Evolutionary conservation across 1,284 basidiomycete species (phyloP).

Genomic region (Coniferiporia weirii): DNA sequence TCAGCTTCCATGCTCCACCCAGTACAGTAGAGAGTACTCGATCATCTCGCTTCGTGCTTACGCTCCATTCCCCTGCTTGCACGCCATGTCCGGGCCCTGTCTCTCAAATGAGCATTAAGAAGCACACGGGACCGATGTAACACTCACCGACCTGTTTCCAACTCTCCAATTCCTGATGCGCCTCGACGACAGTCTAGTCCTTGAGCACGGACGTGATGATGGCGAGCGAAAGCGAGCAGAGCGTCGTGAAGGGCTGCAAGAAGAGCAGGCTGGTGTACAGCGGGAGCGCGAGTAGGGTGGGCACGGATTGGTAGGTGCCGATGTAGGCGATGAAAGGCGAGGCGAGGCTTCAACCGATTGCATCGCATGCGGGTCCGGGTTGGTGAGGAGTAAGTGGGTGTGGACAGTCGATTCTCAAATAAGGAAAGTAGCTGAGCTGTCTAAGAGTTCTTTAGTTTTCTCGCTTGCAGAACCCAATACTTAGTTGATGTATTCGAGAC

Average conservation of each 20-base stretch:
- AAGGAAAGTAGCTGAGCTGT: no score
- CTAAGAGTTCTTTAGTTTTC: no score
- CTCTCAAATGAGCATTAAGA: no score
- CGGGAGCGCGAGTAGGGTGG: constrained; percentile 89
- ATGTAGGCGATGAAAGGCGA: constrained; percentile 87
- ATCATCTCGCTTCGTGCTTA: no score
- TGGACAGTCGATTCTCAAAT: no score
- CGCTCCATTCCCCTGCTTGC: no score
- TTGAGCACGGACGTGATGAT: constrained; percentile 89
- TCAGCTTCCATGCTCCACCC: constrained; percentile 48
- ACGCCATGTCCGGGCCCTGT: no score
- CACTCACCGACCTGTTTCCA: no score
- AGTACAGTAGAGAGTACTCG: no score
- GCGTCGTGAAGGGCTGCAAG: constrained; percentile 82
- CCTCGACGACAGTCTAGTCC: constrained; percentile 90
- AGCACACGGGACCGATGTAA: no score
- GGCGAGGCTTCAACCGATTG: constrained; percentile 87
- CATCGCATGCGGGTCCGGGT: constrained; percentile 81
- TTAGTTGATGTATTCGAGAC: constrained; percentile 93
- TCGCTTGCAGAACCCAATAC: constrained; percentile 81
- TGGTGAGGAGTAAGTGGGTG: constrained; percentile 35
- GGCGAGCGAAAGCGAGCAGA: constrained; percentile 86
- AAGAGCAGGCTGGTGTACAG: constrained; percentile 79
- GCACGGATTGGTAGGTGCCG: constrained; percentile 88
- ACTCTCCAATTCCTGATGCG: constrained; percentile 88